A percentile compares a stretch with the other conserved stretches of the same genome.
Evolutionary conservation across 108 stramenopile genomes (phyloP).

Genomic region (Cyclotella cryptica): DNA sequence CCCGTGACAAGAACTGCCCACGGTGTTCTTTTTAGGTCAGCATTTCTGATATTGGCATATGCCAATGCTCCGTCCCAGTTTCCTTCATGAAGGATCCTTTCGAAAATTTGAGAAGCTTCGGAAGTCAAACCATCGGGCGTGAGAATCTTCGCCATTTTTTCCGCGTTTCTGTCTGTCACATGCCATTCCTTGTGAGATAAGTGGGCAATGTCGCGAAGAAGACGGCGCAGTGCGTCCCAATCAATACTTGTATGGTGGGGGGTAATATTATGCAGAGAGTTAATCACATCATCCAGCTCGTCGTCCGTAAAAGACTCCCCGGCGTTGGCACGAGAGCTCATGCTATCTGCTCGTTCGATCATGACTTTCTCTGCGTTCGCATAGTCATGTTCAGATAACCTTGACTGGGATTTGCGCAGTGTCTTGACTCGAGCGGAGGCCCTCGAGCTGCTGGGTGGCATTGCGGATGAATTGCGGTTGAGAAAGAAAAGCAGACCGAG

Average conservation of each 20-base stretch:
- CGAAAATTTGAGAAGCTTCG: conserved; percentile 51
- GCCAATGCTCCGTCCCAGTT: conserved; percentile 79
- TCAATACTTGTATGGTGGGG: conserved; percentile 39
- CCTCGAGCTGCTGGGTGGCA: conserved; percentile 23
- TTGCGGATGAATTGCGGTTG: conserved; percentile 11
- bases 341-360: conserved; percentile 34
- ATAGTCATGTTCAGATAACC: conserved; percentile 13
- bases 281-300: conserved; percentile 57
- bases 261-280: conserved; percentile 48
- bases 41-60: conserved; percentile 15
- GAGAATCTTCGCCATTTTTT: conserved; percentile 52
- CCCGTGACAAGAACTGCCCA: conserved; percentile 92
- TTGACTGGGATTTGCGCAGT: conserved; percentile 24
- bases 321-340: conserved; percentile 52
- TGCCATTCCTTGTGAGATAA: conserved; percentile 80
- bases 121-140: conserved; percentile 21
- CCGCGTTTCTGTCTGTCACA: conserved; percentile 56
- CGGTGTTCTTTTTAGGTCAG: conserved; percentile 27
- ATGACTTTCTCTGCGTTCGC: conserved; percentile 30
- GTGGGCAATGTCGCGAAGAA: conserved; percentile 65
- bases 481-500: too few relatives aligned
- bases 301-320: conserved; percentile 52
- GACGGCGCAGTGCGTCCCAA: conserved; percentile 47
- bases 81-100: conserved; percentile 77
- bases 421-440: conserved; percentile 21